Conservation (phyloP, 306 rosid genomes). For the Vicia sativa region DNA sequence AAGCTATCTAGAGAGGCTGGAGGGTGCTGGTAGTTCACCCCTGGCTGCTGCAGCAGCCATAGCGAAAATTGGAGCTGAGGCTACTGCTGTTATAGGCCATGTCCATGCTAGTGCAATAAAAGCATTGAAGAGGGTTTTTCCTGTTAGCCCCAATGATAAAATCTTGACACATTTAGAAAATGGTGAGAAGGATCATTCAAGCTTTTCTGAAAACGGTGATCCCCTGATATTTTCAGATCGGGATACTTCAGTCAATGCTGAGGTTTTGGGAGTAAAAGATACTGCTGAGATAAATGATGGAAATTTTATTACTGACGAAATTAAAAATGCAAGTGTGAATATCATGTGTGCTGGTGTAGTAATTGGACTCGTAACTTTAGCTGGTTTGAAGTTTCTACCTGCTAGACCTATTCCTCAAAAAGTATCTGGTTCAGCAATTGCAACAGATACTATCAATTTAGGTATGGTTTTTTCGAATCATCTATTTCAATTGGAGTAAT, state of each 20-base stretch:
- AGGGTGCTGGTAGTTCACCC: constrained; percentile 80
- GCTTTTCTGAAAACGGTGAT: constrained; percentile 52
- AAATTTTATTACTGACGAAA: constrained; percentile 57
- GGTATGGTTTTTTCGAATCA: constrained; percentile 52
- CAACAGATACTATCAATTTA: constrained; percentile 52
- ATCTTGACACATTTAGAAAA: constrained; percentile 47
- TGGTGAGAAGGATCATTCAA: constrained; percentile 47
- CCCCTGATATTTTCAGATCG: constrained; percentile 45
- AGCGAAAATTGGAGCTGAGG: constrained; percentile 91
- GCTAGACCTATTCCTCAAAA: constrained; percentile 49
- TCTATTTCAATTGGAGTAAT: constrained; percentile 24
- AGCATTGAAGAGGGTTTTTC: constrained; percentile 85
- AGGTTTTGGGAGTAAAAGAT: constrained; percentile 50
- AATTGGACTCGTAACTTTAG: constrained; percentile 74
- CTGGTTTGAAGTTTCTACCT: constrained; percentile 73
- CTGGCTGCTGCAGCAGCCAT: constrained; percentile 99
- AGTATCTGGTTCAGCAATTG: constrained; percentile 49
- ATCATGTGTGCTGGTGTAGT: constrained; percentile 89
- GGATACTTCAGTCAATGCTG: constrained; percentile 47
- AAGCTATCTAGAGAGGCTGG: constrained; percentile 81
- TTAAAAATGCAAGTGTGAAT: constrained; percentile 77
- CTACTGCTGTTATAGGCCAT: constrained; percentile 87
- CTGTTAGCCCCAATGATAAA: constrained; percentile 55
- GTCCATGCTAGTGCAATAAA: constrained; percentile 83
- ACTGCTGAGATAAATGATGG: constrained; percentile 49